phyloP scores from a whole-genome alignment of 2,329 filamentous ascomycete species.

The Exophiala sp. region DNA sequence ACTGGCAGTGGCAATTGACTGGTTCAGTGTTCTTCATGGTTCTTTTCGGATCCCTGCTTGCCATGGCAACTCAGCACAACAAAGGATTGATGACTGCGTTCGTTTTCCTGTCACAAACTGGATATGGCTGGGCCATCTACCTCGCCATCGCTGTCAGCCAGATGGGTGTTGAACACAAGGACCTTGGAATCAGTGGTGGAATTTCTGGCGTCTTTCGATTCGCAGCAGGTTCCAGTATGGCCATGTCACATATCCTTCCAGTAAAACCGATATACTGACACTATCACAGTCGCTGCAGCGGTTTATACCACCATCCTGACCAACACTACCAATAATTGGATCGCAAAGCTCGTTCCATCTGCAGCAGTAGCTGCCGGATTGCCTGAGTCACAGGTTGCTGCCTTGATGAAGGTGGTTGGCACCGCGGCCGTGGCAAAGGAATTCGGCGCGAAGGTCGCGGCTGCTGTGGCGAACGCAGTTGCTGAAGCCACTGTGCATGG shows the following conservation, averaged over 20 bases:
- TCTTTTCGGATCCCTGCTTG: conserved; percentile 46
- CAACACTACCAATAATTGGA: conserved; percentile 27
- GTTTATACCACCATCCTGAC: conserved; percentile 44
- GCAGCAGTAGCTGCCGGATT: conserved; percentile 37
- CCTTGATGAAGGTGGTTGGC: background rate
- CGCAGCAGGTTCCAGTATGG: conserved; percentile 36
- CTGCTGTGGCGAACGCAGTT: background rate
- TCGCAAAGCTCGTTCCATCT: conserved; percentile 33
- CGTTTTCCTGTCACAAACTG: conserved; percentile 44
- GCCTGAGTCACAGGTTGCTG: conserved; percentile 22
- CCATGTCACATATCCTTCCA: background rate
- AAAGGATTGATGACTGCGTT: conserved; percentile 49
- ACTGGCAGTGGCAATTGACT: conserved; percentile 49
- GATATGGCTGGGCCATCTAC: conserved; percentile 49
- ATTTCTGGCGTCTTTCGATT: conserved; percentile 44
- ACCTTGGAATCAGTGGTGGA: conserved; percentile 46
- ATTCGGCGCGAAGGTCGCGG: background rate
- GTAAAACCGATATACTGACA: background rate
- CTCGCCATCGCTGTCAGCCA: conserved; percentile 49
- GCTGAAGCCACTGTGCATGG: conserved; percentile 3
- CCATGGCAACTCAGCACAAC: conserved; percentile 41
- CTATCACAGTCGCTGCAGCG: conserved; percentile 34
- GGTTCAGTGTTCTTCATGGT: conserved; percentile 47
- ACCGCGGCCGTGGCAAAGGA: background rate
- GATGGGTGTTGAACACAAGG: conserved; percentile 49